These are phyloP conservation scores for Brettanomyces custersianus DNA, from an alignment of 805 yeast genomes.

Conservation along the genomic window DNA sequence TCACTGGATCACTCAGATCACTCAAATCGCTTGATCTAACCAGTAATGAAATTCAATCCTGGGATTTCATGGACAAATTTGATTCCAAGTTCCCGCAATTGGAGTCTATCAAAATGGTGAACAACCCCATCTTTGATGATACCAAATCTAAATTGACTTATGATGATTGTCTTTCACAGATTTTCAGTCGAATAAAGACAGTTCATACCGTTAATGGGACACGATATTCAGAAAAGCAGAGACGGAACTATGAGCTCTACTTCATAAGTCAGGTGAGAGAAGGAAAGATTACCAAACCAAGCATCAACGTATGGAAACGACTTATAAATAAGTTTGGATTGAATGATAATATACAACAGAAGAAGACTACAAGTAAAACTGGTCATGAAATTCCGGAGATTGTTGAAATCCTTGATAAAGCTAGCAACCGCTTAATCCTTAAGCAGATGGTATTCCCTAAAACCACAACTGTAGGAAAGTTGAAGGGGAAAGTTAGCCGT, in stretches of 20 bases:
- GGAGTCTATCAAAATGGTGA: conserved; percentile 36
- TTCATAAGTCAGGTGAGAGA: conserved; percentile 44
- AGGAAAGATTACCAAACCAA: conserved; percentile 16
- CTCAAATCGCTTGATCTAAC: conserved; percentile 39
- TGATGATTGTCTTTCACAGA: conserved; percentile 12
- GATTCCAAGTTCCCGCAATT: conserved; percentile 32
- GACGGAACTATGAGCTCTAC: conserved; percentile 60
- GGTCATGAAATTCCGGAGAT: neutral
- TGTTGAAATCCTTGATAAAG: neutral
- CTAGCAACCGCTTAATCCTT: conserved; percentile 5
- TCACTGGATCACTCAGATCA: neutral
- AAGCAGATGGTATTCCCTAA: conserved; percentile 18
- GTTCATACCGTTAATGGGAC: conserved; percentile 52
- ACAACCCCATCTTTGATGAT: conserved; percentile 39
- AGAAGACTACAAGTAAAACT: neutral
- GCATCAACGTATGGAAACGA: conserved; percentile 31
- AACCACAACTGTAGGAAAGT: conserved; percentile 28
- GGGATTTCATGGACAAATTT: conserved; percentile 43
- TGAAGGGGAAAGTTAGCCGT: conserved; percentile 25
- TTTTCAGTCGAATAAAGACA: conserved; percentile 17
- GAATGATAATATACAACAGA: neutral
- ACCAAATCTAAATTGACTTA: conserved; percentile 8
- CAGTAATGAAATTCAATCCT: conserved; percentile 35
- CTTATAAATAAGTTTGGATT: conserved; percentile 31
- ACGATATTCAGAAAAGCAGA: conserved; percentile 32